A percentile compares a stretch with the other conserved stretches of the same genome.
phyloP scores from a whole-genome alignment of 768 basidiomycete species.

The Naematelia encephala region DNA sequence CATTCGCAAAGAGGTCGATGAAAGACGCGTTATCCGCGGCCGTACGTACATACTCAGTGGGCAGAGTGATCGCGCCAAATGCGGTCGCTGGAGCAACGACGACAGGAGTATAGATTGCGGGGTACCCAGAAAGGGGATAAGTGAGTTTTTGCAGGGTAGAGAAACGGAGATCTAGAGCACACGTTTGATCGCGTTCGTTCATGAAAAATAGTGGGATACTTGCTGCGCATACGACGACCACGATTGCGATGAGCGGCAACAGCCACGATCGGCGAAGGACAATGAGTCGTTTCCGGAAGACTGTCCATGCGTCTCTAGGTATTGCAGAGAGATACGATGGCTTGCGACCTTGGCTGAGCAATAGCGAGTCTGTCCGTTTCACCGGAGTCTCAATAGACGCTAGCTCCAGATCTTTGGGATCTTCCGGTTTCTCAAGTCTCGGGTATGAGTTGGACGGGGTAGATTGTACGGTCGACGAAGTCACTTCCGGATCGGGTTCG shows the following conservation, averaged over 20 bases:
- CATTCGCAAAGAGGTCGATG: constrained; percentile 54
- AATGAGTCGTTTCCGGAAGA: constrained; percentile 67
- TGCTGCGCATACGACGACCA: constrained; percentile 61
- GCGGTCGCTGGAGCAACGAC: constrained; percentile 15
- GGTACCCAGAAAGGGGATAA: constrained; percentile 17
- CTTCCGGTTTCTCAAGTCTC: not conserved
- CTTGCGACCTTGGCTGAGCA: constrained; percentile 48
- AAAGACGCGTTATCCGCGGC: constrained; percentile 61
- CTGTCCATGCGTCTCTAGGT: constrained; percentile 65
- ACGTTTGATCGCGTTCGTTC: constrained; percentile 57
- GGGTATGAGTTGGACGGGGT: not conserved
- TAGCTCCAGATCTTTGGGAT: constrained; percentile 19
- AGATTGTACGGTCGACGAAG: not conserved
- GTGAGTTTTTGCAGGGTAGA: constrained; percentile 11
- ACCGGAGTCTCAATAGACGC: not conserved
- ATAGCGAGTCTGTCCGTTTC: not conserved
- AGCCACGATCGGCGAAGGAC: constrained; percentile 69
- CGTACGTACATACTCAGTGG: not conserved
- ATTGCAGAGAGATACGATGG: constrained; percentile 53
- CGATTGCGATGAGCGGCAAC: constrained; percentile 59
- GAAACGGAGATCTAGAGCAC: constrained; percentile 39
- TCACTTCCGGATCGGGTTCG: not conserved
- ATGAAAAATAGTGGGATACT: constrained; percentile 69
- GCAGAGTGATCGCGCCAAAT: constrained; percentile 2
- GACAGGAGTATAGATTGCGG: constrained; percentile 11